Base-by-base conservation (phyloP, 2,329 filamentous ascomycete species). In the Neoscytalidium dimidiatum region DNA sequence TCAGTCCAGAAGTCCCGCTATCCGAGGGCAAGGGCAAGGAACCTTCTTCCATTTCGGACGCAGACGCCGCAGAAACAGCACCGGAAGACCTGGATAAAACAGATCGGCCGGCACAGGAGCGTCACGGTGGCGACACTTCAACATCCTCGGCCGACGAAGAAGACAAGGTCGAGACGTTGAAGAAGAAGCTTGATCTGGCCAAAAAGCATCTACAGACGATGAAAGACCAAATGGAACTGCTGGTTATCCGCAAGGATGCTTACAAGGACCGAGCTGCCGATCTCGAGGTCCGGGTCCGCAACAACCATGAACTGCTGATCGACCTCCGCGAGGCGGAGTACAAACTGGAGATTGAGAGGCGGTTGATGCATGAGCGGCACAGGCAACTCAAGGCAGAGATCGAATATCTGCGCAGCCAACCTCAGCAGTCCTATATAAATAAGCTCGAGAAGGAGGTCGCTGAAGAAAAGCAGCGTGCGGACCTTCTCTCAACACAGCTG, bases 151-250 rank as follows among this genome's bases (percentile, higher is more conserved):
- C n/a, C n/a, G 56, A 60, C 19, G 41, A n/a, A 14, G 38, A 60
- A 33, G 56, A 60, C 33, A 46, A 44, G 73, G 46, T 68, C 69
- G 35, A 60, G 13, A 29, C 33, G 31, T 51, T 62, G 7, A 56
- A 77, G 73, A 69, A 52, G 35, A 49, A 43, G 53, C 43, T 74
- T 69, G 8, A 74, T 68, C 64, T 74, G 71, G 51, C 72, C 73
- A 64, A 70, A 71, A 14, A 67, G 69, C 44, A 66, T 60, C 3
- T 72, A 70, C 6, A 26, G 29, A 35, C 46, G 8, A 60, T 65
- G 63, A 65, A 61, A 33, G 46, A 61, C 7, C 53, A 65, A 3
- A 44, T 65, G 56, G 56, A 65, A 35, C 35, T 43, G 33, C 26
- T 61, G 56, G 21, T 61, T 31, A 38, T 46, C 8, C 57, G 57